Base-by-base conservation (phyloP, 2,329 filamentous ascomycete genomes). In the Grosmannia huntii region DNA sequence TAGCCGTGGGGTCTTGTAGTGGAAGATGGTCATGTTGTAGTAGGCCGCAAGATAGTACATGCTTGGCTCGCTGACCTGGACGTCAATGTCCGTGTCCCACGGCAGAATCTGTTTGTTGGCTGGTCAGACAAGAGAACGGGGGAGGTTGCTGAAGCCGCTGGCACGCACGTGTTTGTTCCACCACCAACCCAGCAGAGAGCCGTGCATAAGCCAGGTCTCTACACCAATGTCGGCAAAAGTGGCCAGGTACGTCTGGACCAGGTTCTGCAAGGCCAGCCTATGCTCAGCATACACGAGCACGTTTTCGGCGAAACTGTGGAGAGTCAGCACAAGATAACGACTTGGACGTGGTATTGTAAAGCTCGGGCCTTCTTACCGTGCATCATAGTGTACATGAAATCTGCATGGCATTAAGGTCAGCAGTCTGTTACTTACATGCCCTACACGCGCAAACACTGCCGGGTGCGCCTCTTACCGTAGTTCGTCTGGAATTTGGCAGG, bases 151-250 rank as follows among this genome's bases (percentile, higher is more conserved):
- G n/a, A 16, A 33, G 27, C 28, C 38, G 33, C 2, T 31, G 33
- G 12, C 23, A 61, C 64, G 66, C 67, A 71, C 72, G 68, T 72
- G 74, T 53, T 75, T 75, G 64, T 89, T 89, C 88, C 88, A 92
- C 87, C 87, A 92, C 89, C 89, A 94, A 7, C 88, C 89, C 36
- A 94, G 74, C 33, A 92, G 73, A n/a, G 86, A 87, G n/a, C 87
- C 86, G 67, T 92, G 88, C 65, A 89, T 87, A 60, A 92, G 80
- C 89, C 89, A 92, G 6, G 88, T 90, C 68, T 91, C 84, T 59
- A 90, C 70, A 2, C 82, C 79, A 33, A 88, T 75, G 44, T 82
- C 78, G 54, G 76, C 73, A 66, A 87, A 86, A 33, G 84, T 87
- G 49, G 79, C 74, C 53, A 92, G 75, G 68, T 90, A 92, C 31